Evolutionary conservation across 129 eudicot genomes (phyloP).

Genomic region (Gnaphalium uliginosum): DNA sequence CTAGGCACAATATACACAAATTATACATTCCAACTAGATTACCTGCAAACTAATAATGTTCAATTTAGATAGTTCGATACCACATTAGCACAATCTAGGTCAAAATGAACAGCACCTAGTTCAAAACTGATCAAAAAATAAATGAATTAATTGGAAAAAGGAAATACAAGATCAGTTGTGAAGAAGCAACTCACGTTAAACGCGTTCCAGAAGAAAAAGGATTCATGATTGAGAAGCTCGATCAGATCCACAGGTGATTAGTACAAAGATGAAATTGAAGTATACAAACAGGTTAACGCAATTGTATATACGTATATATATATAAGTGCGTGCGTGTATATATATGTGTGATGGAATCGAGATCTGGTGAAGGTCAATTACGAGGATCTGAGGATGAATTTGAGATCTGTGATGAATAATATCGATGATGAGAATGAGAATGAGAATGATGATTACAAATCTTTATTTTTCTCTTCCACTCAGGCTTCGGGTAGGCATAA

Average conservation of each 20-base stretch:
- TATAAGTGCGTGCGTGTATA: background rate
- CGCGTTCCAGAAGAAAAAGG: conserved; percentile 91
- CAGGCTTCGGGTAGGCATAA: background rate
- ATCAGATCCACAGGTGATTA: conserved; percentile 49
- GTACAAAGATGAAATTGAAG: background rate
- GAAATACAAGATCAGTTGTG: conserved; percentile 3
- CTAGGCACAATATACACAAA: conserved; percentile 11
- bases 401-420: conserved; percentile 26
- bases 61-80: background rate
- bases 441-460: conserved; percentile 12
- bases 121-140: background rate
- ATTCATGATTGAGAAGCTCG: conserved; percentile 74
- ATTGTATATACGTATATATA: background rate
- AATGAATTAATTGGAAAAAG: background rate
- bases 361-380: conserved; percentile 35
- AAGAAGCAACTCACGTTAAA: conserved; percentile 55
- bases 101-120: conserved; percentile 23
- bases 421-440: background rate
- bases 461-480: conserved; percentile 20
- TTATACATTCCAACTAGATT: conserved; percentile 6
- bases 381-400: conserved; percentile 33
- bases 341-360: conserved; percentile 18
- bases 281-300: conserved; percentile 2
- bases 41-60: background rate
- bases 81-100: conserved; percentile 22